Base-by-base conservation (phyloP, 2,329 filamentous ascomycete genomes). In the Monilinia laxa region DNA sequence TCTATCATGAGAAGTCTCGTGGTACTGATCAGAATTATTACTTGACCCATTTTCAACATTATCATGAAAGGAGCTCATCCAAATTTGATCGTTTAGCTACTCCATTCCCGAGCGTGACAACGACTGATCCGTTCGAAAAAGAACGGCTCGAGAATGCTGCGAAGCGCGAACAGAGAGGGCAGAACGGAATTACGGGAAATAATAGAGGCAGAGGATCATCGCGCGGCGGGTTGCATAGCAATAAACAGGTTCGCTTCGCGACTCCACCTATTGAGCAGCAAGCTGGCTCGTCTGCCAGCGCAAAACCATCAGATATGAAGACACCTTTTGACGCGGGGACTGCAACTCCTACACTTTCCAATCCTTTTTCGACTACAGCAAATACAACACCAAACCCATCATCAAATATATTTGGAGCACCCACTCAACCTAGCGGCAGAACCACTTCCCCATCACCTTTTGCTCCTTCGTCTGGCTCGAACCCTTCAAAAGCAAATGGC, bases 91-190 rank as follows among this genome's bases (percentile, higher is more conserved):
- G 62, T 68, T 66, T 71, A 35, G 54, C 56, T 49, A 56, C 31
- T 38, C 59, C 51, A 67, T 67, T 69, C 16, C 35, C 68, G 51
- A 49, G 64, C 25, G 52, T 49, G 54, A 56, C 68, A 23, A 28
- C 67, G 20, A 42, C 70, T 25, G 71, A 74, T 63, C 57, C 70
- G 38, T 77, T 76, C 70, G 73, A 76, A 62, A 54, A 68, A 67
- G 75, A 75, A 45, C 72, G 75, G 68, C 68, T 71, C 56, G 72
- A 76, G 68, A 77, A 77, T 74, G 75, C 74, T 47, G 71, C 75
- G 31, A 76, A 75, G 67, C 71, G 75, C 49, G 68, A 70, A 55
- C 71, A 74, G 53, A 65, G 71, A 64, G 70, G 70, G 31, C 67
- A 72, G 57, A 72, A 67, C 45, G 69, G 67, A 35, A 67, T 67